Base-by-base conservation (phyloP, 2,329 filamentous ascomycete species). In the Ophiostoma tasmaniense region DNA sequence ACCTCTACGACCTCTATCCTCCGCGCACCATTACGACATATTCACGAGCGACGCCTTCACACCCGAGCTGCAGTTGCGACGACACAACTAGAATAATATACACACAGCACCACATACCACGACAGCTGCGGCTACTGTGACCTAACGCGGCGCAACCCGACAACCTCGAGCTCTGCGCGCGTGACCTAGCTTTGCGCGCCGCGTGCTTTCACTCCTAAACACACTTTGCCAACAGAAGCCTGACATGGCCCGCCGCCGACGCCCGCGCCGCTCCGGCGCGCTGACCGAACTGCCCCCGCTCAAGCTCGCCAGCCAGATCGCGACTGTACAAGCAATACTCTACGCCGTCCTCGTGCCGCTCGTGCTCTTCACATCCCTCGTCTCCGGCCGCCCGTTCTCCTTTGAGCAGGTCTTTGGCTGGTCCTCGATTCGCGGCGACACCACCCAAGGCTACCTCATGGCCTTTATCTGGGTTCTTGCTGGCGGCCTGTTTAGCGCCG, bases 401-500 rank as follows among this genome's bases (percentile, higher is more conserved):
- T 73, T 83, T 8, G 82, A 85, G 73, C 77, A 88, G 70, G 77
- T 88, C 17, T 83, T 88, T 70, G 84, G 84, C 68, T 88, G 86
- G 85, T 79, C 81, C 45, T 77, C 79, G n/a, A 78, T 89, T 70
- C 81, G 85, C 71, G 86, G 84, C 50, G 86, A 89, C 77, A 88
- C 83, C 22, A 87, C 86, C 11, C 82, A 85, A 72, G 86, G 86
- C 11, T 89, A 85, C 85, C 76, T 88, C 71, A 76, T 85, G 72
- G 84, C 81, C 0, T 83, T 89, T 73, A 77, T 88, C 20, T 86
- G 84, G 84, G 68, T 87, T 67, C 74, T 88, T 67, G 81, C 85
- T 66, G 85, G 83, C 14, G 85, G 83, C 0, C 74, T 86, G 71
- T 82, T 82, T 68, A 98, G 94, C 76, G 87, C 92, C 59, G 87